phyloP scores from a whole-genome alignment of 2,329 filamentous ascomycete species.

The Diaporthe citrichinensis region DNA sequence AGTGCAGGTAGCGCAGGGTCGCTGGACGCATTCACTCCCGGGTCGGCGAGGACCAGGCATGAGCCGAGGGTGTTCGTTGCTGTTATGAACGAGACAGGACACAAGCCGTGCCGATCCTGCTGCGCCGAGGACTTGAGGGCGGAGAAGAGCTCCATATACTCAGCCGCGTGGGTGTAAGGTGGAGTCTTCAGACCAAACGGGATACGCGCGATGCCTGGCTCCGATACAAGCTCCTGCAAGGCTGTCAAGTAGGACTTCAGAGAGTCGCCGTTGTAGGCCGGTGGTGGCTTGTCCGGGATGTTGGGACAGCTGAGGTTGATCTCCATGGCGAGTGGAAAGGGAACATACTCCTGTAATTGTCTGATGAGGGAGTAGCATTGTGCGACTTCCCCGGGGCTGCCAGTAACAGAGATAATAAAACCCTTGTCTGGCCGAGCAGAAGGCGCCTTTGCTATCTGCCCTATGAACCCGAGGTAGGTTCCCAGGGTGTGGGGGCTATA shows the following conservation, averaged over 20 bases:
- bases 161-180: constrained; percentile 79
- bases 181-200: constrained; percentile 79
- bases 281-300: constrained; percentile 76
- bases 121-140: constrained; percentile 59
- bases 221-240: constrained; percentile 49
- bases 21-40: constrained; percentile 43
- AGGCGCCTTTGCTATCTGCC: constrained; percentile 56
- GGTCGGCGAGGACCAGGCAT: constrained; percentile 68
- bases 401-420: constrained; percentile 80
- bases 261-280: constrained; percentile 72
- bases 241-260: constrained; percentile 69
- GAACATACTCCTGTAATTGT: constrained; percentile 52
- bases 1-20: constrained; percentile 65
- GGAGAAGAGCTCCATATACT: constrained; percentile 71
- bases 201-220: constrained; percentile 45
- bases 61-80: constrained; percentile 81
- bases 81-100: constrained; percentile 77
- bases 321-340: constrained; percentile 75
- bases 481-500: constrained; percentile 77
- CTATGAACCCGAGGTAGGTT: constrained; percentile 71
- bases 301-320: constrained; percentile 86
- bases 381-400: constrained; percentile 69
- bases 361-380: constrained; percentile 68
- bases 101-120: constrained; percentile 45
- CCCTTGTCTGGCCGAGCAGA: constrained; percentile 60